A percentile compares a stretch with the other conserved stretches of the same genome.
Conservation (phyloP, 2,329 filamentous ascomycete genomes). For the Fusarium heterosporum region DNA sequence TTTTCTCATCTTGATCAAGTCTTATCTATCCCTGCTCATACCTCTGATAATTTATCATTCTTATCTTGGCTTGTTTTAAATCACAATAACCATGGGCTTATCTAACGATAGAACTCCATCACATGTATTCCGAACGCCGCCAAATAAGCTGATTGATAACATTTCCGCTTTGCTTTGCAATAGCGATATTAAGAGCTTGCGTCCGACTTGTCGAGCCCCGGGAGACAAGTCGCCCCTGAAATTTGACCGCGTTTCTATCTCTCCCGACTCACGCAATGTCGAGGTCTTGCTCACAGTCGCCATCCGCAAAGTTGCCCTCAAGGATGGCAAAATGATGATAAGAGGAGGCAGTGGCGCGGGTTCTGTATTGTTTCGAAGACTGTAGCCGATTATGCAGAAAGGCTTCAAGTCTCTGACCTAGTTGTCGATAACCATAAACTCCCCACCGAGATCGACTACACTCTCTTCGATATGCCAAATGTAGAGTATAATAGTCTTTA, state of each 20-base stretch:
- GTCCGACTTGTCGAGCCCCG: background rate
- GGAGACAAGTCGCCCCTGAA: background rate
- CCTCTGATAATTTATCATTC: background rate
- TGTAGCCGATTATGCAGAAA: background rate
- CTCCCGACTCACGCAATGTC: background rate
- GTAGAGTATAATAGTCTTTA: background rate
- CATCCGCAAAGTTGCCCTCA: background rate
- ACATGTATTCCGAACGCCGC: background rate
- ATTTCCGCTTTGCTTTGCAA: background rate
- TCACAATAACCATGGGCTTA: background rate
- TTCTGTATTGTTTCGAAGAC: background rate
- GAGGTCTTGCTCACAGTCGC: constrained; percentile 5
- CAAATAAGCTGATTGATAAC: background rate
- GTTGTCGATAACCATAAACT: background rate
- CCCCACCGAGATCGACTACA: background rate
- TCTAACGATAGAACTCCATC: background rate
- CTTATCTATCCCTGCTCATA: no score
- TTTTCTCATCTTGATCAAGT: no score
- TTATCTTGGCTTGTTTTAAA: background rate
- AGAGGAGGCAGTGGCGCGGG: constrained; percentile 5
- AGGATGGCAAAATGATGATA: background rate
- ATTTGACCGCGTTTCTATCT: constrained; percentile 18
- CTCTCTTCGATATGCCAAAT: constrained; percentile 6
- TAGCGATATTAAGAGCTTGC: background rate
- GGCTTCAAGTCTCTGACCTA: background rate